phyloP scores from a whole-genome alignment of 805 yeast genomes.

The Saccharomycopsis microspora region DNA sequence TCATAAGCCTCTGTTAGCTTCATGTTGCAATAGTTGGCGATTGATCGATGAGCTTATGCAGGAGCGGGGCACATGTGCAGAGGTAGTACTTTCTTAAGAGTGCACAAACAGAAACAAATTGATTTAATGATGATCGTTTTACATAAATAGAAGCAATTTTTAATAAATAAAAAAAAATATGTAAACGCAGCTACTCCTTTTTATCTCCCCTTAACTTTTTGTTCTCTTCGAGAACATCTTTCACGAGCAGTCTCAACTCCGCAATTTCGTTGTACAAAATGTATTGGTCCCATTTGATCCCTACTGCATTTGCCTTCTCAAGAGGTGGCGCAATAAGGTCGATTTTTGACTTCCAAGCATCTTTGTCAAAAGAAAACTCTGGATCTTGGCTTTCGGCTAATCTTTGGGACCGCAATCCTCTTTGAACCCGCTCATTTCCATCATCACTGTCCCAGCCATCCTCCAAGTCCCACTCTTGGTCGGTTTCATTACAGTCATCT shows the following conservation, averaged over 20 bases:
- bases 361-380: constrained; percentile 39
- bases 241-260: constrained; percentile 17
- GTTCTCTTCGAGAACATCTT: constrained; percentile 17
- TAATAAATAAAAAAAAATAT: background rate
- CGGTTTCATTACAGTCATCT: constrained; percentile 28
- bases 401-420: constrained; percentile 36
- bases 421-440: constrained; percentile 23
- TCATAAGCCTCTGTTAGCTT: no score
- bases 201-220: constrained; percentile 1
- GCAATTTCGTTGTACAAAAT: constrained; percentile 43
- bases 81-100: no score
- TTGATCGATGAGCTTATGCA: no score
- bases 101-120: no score
- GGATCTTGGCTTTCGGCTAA: constrained; percentile 63
- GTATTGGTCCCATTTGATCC: constrained; percentile 56
- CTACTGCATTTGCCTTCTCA: constrained; percentile 37
- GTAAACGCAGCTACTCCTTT: background rate
- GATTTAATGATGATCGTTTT: background rate
- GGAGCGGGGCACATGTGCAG: no score
- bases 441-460: constrained; percentile 21
- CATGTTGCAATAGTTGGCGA: no score
- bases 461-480: constrained; percentile 21
- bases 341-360: constrained; percentile 40
- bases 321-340: constrained; percentile 47
- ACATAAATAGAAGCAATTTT: background rate